Evolutionary conservation across 805 yeast species (phyloP).

Genomic region (Tetrapisispora pingtungensis): DNA sequence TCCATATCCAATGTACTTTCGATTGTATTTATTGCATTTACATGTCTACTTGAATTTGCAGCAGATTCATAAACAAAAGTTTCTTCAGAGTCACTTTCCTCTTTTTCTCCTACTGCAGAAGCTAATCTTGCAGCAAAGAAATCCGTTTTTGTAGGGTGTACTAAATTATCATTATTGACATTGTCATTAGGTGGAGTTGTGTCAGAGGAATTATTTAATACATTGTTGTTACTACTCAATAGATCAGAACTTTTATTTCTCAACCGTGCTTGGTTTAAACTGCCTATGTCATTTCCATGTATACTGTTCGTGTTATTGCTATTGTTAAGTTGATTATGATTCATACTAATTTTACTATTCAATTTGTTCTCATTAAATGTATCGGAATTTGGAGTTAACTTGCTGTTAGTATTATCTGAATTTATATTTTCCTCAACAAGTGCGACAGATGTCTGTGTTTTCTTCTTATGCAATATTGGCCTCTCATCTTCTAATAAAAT

Average conservation of each 20-base stretch:
- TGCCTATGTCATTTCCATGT: not conserved
- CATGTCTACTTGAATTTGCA: conserved; percentile 25
- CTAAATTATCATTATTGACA: conserved; percentile 6
- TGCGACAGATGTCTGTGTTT: not conserved
- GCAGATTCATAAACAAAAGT: conserved; percentile 82
- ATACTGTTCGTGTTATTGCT: not conserved
- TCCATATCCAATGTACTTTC: conserved; percentile 1
- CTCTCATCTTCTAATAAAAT: conserved; percentile 13
- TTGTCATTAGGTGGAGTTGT: conserved; percentile 7
- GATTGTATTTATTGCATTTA: not conserved
- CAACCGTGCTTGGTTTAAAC: not conserved
- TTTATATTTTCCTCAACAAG: not conserved
- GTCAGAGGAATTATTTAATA: not conserved
- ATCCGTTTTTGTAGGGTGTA: conserved; percentile 59
- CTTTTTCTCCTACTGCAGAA: conserved; percentile 84
- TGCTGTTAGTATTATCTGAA: not conserved
- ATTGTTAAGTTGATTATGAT: not conserved
- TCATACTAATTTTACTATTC: not conserved
- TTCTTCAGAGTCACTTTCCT: conserved; percentile 82
- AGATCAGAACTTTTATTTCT: not conserved
- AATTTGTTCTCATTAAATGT: not conserved
- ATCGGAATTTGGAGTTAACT: not conserved
- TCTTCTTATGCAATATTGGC: conserved; percentile 1
- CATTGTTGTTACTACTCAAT: not conserved
- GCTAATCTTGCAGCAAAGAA: conserved; percentile 92